Conservation (phyloP, 139 green algal genomes). For the Micractinium conductrix region DNA sequence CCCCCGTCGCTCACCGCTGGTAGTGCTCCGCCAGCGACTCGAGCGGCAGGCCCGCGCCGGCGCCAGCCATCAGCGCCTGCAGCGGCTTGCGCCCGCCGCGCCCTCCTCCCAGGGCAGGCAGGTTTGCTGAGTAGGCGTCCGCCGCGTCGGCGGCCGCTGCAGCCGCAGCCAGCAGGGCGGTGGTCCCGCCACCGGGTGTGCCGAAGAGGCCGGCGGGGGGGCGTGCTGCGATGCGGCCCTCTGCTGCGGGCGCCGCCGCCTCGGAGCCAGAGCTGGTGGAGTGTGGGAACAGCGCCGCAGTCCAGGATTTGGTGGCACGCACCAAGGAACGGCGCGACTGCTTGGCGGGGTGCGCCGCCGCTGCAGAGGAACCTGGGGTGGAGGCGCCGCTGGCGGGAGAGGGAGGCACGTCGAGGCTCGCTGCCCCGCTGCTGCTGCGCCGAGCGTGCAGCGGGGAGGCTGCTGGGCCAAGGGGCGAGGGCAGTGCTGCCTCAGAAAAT, state of each 20-base stretch:
- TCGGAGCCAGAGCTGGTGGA: neutral
- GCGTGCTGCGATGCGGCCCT: neutral
- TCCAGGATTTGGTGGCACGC: neutral
- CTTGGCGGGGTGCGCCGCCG: neutral
- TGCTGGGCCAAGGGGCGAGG: neutral
- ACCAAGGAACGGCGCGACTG: too few relatives aligned
- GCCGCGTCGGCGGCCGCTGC: neutral
- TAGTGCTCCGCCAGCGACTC: constrained; percentile 48
- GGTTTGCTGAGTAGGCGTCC: neutral
- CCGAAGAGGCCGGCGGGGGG: neutral
- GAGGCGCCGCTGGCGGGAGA: neutral
- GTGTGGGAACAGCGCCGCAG: neutral
- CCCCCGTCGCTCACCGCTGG: too few relatives aligned
- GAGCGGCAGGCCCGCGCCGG: constrained; percentile 10
- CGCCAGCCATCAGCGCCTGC: constrained; percentile 7
- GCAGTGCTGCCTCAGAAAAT: neutral
- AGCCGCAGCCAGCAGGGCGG: neutral
- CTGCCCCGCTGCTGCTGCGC: neutral
- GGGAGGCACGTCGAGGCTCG: neutral
- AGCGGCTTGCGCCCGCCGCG: neutral
- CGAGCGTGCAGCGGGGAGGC: neutral
- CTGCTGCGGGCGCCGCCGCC: neutral
- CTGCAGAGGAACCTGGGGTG: neutral
- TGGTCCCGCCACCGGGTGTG: too few relatives aligned
- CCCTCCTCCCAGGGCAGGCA: neutral